These are phyloP conservation scores for Geotrichum carabidarum DNA, from an alignment of 1,139 yeast genomes.

Conservation along the genomic window DNA sequence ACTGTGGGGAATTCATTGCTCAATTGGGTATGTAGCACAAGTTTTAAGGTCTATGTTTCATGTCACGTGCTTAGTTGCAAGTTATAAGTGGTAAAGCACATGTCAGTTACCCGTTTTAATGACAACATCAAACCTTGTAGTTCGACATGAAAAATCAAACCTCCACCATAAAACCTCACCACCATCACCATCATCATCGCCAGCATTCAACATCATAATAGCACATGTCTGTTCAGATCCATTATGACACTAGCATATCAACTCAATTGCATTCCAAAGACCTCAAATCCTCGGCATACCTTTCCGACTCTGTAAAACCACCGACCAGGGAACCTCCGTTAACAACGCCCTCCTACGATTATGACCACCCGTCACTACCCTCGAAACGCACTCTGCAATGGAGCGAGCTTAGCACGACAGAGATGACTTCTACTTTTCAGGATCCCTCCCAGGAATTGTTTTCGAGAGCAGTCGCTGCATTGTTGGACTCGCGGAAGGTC, in stretches of 20 bases:
- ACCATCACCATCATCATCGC: no score
- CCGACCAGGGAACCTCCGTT: neutral
- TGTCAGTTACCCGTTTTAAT: neutral
- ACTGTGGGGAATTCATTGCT: no score
- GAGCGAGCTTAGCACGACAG: slow-evolving; percentile 11
- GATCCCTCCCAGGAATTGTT: slow-evolving; percentile 25
- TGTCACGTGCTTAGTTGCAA: no score
- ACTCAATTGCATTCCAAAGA: no score
- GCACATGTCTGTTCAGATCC: no score
- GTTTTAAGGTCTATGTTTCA: no score
- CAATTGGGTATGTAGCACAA: no score
- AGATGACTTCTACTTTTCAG: slow-evolving; percentile 6
- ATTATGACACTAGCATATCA: no score
- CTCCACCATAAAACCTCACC: no score
- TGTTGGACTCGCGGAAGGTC: slow-evolving; percentile 27
- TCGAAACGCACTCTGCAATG: slow-evolving; percentile 2
- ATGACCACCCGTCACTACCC: neutral
- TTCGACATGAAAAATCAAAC: no score
- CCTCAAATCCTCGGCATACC: neutral
- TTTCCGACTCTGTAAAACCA: neutral
- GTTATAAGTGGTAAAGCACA: neutral
- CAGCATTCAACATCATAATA: no score
- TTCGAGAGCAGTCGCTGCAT: slow-evolving; percentile 29
- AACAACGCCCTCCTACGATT: neutral
- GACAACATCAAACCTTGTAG: neutral